These are phyloP conservation scores for Halophytophthora batemanensis DNA, from an alignment of 352 stramenopile genomes.

Conservation along the genomic window DNA sequence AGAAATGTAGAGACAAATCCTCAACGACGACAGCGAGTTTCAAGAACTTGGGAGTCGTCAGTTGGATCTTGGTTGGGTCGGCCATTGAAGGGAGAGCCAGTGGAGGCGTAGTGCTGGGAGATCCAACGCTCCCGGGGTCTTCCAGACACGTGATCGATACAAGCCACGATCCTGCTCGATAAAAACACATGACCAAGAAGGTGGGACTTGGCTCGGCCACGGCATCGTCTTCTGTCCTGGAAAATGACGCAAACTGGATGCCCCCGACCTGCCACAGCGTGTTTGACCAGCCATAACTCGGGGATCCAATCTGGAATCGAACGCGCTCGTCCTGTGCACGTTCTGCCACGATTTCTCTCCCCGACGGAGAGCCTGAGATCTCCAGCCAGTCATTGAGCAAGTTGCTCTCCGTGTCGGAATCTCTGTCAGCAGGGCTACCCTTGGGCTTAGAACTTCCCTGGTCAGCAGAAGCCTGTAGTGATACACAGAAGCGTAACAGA, in stretches of 20 bases:
- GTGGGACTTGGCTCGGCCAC: conserved; percentile 18
- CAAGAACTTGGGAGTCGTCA: conserved; percentile 21
- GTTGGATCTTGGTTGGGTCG: conserved; percentile 5
- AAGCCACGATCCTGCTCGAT: conserved; percentile 67
- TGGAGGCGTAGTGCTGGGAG: conserved; percentile 6
- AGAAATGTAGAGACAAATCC: conserved; percentile 56
- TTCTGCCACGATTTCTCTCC: neutral
- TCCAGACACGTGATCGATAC: conserved; percentile 67
- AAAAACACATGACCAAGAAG: conserved; percentile 70
- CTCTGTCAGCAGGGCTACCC: neutral
- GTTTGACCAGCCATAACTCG: conserved; percentile 72
- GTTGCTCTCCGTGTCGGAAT: conserved; percentile 5
- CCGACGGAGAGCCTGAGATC: conserved; percentile 13
- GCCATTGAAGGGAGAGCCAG: conserved; percentile 18
- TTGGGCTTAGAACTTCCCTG: neutral
- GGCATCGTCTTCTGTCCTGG: conserved; percentile 9
- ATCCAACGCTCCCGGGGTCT: conserved; percentile 29
- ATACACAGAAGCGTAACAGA: conserved; percentile 17
- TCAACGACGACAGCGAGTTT: conserved; percentile 36
- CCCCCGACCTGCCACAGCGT: conserved; percentile 74
- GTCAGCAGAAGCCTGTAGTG: neutral
- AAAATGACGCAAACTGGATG: conserved; percentile 80
- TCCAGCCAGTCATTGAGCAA: conserved; percentile 37
- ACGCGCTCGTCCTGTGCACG: conserved; percentile 17
- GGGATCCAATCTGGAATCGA: conserved; percentile 69